Evolutionary conservation across 2,329 filamentous ascomycete species (phyloP), one percentile per base, ranked within the genome.

Genomic region (Fusarium sp.): DNA sequence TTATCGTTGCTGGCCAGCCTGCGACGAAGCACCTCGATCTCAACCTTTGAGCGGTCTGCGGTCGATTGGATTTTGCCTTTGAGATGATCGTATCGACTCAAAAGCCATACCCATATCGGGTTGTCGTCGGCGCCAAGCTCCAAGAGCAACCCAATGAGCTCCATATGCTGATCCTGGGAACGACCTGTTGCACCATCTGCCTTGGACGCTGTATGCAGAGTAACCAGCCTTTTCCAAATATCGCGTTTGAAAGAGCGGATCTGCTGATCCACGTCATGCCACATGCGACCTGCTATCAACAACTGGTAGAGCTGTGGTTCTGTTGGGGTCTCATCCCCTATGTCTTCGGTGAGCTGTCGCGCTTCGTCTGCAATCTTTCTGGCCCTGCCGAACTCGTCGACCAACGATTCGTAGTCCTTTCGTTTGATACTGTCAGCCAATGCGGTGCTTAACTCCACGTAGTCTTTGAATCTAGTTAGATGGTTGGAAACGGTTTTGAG

Each of bases 41-140:
- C 95, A 19, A 97, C 89, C 76, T 92, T 92, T 52, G 92, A 90
- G n/a, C 94, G 89, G 67, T 98, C 94, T 52, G 93, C 93, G 15
- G 90, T 91, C 1, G 87, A 84, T 41, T 89, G 87, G 53, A 98
- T 95, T 76, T 92, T 96, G 68, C 89, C 89, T 79, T 96, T 97
- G 56, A 99, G 84, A 74, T 94, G 90, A 68, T 97, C 93, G 75
- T 94, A 96, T 45, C 93, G 90, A 74, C 93, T 97, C 56, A 95
- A 83, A 26, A 99, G 87, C 94, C 96, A 99, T 13, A 96, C 87
- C 92, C 93, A 97, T 65, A 99, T 97, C 2, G 96, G 96, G 73
- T 97, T 99, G 62, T 98, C 94, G 11, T 97, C 92, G 4, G 97
- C 94, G 8, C 96, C 96, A 20, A 99, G 83, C 78, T 99, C 95